phyloP scores from a whole-genome alignment of 805 yeast species.

The Phaffomyces thermotolerans region DNA sequence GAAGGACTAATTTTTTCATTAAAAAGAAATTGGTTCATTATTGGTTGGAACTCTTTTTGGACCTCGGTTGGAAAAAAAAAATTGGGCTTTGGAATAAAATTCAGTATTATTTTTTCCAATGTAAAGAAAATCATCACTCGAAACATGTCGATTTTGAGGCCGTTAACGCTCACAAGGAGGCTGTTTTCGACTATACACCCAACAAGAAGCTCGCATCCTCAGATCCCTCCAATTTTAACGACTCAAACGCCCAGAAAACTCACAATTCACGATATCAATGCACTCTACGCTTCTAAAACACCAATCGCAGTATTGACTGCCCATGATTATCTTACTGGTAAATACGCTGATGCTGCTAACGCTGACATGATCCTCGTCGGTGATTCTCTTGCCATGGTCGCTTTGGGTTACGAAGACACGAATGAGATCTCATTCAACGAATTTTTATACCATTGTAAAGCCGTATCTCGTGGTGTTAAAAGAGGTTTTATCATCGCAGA shows the following conservation, averaged over 20 bases:
- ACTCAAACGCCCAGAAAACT: constrained; percentile 2
- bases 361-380: constrained; percentile 77
- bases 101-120: too few relatives aligned
- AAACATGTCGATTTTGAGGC: too few relatives aligned
- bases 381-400: constrained; percentile 89
- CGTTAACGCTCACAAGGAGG: not conserved
- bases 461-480: constrained; percentile 67
- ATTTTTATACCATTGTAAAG: constrained; percentile 65
- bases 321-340: constrained; percentile 75
- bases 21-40: too few relatives aligned
- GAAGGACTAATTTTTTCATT: too few relatives aligned
- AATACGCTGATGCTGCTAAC: constrained; percentile 56
- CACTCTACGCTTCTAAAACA: constrained; percentile 24
- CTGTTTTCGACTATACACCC: not conserved
- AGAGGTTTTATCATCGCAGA: constrained; percentile 72
- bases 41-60: too few relatives aligned
- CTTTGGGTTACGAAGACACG: constrained; percentile 75
- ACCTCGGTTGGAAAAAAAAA: too few relatives aligned
- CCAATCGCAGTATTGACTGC: constrained; percentile 68
- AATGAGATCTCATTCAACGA: constrained; percentile 73
- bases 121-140: too few relatives aligned
- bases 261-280: constrained; percentile 34
- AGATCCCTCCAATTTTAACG: not conserved
- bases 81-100: too few relatives aligned
- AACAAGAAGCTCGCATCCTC: not conserved